Evolutionary conservation across 176 grass and related monocot genomes (phyloP).

Genomic region (Miscanthus lutarioriparius): DNA sequence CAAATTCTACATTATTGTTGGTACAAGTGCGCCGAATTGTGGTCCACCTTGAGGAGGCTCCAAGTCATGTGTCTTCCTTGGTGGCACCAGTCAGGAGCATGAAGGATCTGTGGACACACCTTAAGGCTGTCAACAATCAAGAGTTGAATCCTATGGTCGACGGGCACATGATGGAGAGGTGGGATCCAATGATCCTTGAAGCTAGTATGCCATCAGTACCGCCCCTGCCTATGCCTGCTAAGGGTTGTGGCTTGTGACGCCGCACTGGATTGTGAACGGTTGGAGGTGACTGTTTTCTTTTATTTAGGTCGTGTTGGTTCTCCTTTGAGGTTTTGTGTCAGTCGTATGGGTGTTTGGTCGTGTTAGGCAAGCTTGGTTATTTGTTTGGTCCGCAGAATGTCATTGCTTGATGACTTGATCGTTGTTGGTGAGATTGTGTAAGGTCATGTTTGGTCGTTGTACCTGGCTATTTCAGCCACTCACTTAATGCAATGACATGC

Average conservation of each 20-base stretch:
- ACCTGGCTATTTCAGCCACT: not conserved
- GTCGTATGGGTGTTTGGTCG: not conserved
- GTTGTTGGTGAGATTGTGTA: not conserved
- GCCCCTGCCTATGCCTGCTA: not conserved
- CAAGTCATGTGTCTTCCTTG: not conserved
- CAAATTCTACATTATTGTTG: not conserved
- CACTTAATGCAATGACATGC: not conserved
- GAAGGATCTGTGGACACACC: not conserved
- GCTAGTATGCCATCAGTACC: not conserved
- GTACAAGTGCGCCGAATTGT: not conserved
- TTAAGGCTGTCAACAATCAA: not conserved
- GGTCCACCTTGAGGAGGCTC: not conserved
- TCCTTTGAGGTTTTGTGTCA: not conserved
- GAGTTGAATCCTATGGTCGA: not conserved
- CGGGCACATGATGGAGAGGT: not conserved
- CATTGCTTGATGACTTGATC: not conserved
- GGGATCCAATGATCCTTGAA: conserved; percentile 18
- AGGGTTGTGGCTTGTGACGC: not conserved
- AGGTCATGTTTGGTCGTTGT: not conserved
- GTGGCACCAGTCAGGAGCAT: not conserved
- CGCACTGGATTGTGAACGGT: not conserved
- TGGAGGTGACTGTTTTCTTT: not conserved
- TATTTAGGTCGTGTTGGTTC: not conserved
- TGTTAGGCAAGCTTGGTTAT: not conserved
- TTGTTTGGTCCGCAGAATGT: not conserved